These are phyloP conservation scores for Eleusine indica DNA, from an alignment of 176 grass and related monocot species.

Conservation along the genomic window DNA sequence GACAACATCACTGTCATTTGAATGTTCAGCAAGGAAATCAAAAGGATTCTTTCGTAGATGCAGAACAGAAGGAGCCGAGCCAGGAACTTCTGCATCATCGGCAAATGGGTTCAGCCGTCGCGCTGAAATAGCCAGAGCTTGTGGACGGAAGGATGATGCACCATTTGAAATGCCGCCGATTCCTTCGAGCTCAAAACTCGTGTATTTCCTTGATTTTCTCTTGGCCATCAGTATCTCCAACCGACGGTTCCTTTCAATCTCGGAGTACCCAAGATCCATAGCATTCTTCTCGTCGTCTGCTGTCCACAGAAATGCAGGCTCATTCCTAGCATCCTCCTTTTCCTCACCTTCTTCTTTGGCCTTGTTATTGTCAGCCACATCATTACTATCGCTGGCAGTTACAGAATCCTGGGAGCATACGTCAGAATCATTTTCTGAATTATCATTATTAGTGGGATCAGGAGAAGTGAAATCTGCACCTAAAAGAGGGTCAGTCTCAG, in stretches of 20 bases:
- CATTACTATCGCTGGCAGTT: constrained; percentile 36
- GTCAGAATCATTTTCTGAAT: constrained; percentile 34
- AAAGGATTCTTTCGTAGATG: constrained; percentile 58
- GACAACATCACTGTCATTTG: constrained; percentile 31
- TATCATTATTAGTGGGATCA: neutral
- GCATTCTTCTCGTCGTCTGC: constrained; percentile 67
- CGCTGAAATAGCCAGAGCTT: constrained; percentile 50
- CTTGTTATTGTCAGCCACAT: constrained; percentile 45
- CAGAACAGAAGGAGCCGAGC: constrained; percentile 80
- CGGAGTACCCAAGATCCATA: constrained; percentile 90
- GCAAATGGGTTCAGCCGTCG: constrained; percentile 54
- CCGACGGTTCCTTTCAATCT: constrained; percentile 68
- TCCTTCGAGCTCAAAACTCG: constrained; percentile 52
- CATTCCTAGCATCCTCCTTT: constrained; percentile 36
- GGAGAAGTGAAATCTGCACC: constrained; percentile 18
- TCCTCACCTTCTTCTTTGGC: constrained; percentile 49
- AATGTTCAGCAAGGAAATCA: constrained; percentile 47
- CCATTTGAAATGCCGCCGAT: constrained; percentile 25
- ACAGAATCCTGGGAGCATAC: constrained; percentile 31
- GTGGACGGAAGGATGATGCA: constrained; percentile 44
- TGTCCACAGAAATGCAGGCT: constrained; percentile 62
- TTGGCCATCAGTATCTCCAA: constrained; percentile 72
- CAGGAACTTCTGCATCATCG: constrained; percentile 53
- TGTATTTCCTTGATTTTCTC: constrained; percentile 78
- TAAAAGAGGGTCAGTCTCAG: constrained; percentile 55